Percentiles rank a stretch among this genome's conserved stretches.
Evolutionary conservation across 768 basidiomycete genomes (phyloP).

Genomic region (Mycena amicta): DNA sequence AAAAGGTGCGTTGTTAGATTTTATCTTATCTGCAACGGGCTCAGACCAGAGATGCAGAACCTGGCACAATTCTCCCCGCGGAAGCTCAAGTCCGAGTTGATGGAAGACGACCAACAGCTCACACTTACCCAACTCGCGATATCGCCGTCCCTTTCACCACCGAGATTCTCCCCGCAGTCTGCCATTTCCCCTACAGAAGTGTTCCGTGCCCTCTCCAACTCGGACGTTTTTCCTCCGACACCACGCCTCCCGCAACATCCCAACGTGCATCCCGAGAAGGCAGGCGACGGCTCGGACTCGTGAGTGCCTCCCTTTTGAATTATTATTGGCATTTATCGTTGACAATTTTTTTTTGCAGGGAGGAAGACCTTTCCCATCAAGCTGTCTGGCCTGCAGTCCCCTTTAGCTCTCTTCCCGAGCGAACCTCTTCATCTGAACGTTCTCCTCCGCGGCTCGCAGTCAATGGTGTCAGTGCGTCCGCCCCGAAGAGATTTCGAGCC

Average conservation of each 20-base stretch:
- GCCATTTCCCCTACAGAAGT: constrained; percentile 29
- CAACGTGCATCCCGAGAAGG: constrained; percentile 29
- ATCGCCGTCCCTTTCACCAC: constrained; percentile 36
- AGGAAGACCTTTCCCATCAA: constrained; percentile 22
- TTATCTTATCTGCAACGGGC: background rate
- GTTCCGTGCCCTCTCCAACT: constrained; percentile 24
- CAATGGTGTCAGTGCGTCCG: constrained; percentile 67
- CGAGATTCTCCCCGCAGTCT: constrained; percentile 29
- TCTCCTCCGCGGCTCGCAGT: constrained; percentile 67
- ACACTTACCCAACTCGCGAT: constrained; percentile 1
- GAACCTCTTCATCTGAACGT: constrained; percentile 32
- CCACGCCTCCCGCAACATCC: constrained; percentile 39
- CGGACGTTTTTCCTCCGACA: constrained; percentile 40
- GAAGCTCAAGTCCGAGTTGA: constrained; percentile 42
- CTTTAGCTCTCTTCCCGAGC: constrained; percentile 35
- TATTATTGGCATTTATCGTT: background rate
- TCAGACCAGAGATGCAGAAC: constrained; percentile 38
- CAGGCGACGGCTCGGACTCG: constrained; percentile 9
- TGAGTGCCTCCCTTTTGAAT: background rate
- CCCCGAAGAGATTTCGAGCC: constrained; percentile 51
- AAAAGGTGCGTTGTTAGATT: constrained; percentile 46
- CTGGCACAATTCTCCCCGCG: constrained; percentile 71
- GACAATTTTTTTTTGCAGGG: background rate
- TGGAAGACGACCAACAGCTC: constrained; percentile 34
- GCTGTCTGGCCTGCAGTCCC: constrained; percentile 49